Base-by-base conservation (phyloP, 2,329 filamentous ascomycete species). In the Cercospora berteroae region DNA sequence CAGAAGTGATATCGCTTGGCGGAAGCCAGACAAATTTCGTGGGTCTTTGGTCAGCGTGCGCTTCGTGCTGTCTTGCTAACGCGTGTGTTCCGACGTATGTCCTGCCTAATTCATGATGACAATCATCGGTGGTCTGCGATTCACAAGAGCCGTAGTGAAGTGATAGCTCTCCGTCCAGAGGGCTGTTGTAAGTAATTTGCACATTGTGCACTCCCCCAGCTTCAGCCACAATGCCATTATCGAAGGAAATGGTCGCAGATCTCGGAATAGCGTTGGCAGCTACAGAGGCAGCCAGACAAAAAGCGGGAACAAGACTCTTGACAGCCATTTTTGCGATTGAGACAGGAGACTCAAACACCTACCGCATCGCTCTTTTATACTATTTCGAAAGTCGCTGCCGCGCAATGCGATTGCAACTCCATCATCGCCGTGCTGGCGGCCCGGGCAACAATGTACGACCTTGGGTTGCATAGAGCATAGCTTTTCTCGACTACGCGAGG, bases 21-120 rank as follows among this genome's bases (percentile, higher is more conserved):
- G 82, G 77, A 4, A 83, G 73, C 83, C 83, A 84, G 25, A 84
- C 79, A 42, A 86, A 82, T 13, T 82, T 79, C 33, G 80, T 79
- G 0, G 83, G 83, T 7, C 78, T 74, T 8, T 77, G 76, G 18
- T 76, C 72, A 1, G 61, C 66, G 58, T 76, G 73, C 1, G 66
- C 57, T 23, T 69, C 62, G 63, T 77, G 74, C 29, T 75, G 67
- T 52, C 72, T 73, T 8, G 75, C 73, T 31, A 76, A 63, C 3
- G 68, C 67, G 56, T 77, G 76, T 29, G 74, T 73, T 52, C 77
- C 76, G n/a, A 82, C 74, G 50, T 80, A 78, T 0, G 81, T 79
- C 18, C 67, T 78, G 36, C 81, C 81, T 6, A 85, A 74, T 12
- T 81, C 77, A 67, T 84, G 82, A 67, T 85, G 81, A 27, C 74